phyloP scores from a whole-genome alignment of 31 red algal genomes.

The Asparagopsis taxiformis region DNA sequence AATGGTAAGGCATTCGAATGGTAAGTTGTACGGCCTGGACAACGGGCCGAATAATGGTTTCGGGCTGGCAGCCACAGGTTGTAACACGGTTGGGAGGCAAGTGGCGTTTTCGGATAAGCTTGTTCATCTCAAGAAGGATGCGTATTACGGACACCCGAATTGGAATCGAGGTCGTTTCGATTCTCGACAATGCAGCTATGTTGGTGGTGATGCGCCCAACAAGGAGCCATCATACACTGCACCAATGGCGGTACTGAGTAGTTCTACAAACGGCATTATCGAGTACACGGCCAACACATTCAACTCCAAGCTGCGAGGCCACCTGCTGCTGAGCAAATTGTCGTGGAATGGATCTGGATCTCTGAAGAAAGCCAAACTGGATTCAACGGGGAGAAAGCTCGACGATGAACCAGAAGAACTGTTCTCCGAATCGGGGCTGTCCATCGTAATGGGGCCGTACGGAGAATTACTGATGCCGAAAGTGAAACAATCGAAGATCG shows the following conservation, averaged over 20 bases:
- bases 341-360: slow-evolving; percentile 24
- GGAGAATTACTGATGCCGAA: slow-evolving; percentile 74
- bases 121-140: slow-evolving; percentile 33
- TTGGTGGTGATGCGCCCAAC: slow-evolving; percentile 5
- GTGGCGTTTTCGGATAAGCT: slow-evolving; percentile 43
- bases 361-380: slow-evolving; percentile 23
- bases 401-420: slow-evolving; percentile 25
- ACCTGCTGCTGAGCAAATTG: slow-evolving; percentile 53
- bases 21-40: slow-evolving; percentile 47
- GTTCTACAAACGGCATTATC: slow-evolving; percentile 68
- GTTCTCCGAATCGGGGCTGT: slow-evolving; percentile 39
- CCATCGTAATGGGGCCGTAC: slow-evolving; percentile 38
- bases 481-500: slow-evolving; percentile 40
- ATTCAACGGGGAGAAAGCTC: slow-evolving; percentile 11
- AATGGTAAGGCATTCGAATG: slow-evolving; percentile 41
- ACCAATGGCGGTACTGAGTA: slow-evolving; percentile 35
- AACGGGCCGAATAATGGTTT: slow-evolving; percentile 75
- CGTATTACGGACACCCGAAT: slow-evolving; percentile 71
- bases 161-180: slow-evolving; percentile 59
- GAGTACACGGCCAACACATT: slow-evolving; percentile 74
- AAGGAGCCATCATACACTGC: slow-evolving; percentile 21
- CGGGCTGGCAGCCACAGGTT: slow-evolving; percentile 28
- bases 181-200: slow-evolving; percentile 53
- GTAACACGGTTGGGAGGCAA: slow-evolving; percentile 30
- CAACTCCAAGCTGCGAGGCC: slow-evolving; percentile 35